Base-by-base conservation (phyloP, 768 basidiomycete species). In the Russula earlei region DNA sequence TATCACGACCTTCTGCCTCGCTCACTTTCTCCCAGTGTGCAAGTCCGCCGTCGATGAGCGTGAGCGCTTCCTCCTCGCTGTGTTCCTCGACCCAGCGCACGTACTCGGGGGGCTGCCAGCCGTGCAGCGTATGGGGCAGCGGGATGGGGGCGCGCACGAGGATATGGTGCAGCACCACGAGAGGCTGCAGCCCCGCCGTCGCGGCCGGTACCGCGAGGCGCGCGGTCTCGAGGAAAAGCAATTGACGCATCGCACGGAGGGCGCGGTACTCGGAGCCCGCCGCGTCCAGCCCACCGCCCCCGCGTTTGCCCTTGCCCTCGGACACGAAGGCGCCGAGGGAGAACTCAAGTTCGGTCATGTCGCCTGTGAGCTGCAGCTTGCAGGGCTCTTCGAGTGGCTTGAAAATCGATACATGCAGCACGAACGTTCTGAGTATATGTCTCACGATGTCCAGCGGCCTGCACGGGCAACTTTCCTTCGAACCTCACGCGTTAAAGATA, bases 301-400 rank as follows among this genome's bases (percentile, higher is more conserved):
- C 79, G 5, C 84, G 79, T 63, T 82, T 81, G 55, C 74, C 75
- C 59, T 79, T 67, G 48, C 76, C 75, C 53, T 83, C 82, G 1
- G 73, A 74, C 72, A 84, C 74, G 67, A 97, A 89, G 4, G 87
- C 80, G 63, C 83, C 87, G 52, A 99, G 68, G 0, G 89, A 84
- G 67, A 98, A 96, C 72, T 99, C 96, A 58, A 98, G 77, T 67
- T 92, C 89, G 0, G 94, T 88, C 92, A 97, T 95, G 68, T 99
- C 95, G 45, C 84, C 88, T 55, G 92, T 91, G 60, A 98, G 75
- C 70, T 95, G 93, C 24, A 99, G 79, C 67, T 96, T 97, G 14
- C 94, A 93, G 55, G 80, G 79, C 72, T 99, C 96, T 5, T 92
- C 87, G 5, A 98, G 76, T 0, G 94, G 94, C 63, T 84, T 83